Percentiles rank a stretch among this genome's conserved stretches.
Conservation (phyloP, 768 basidiomycete genomes). For the Chalciporus sphaerocephalus region DNA sequence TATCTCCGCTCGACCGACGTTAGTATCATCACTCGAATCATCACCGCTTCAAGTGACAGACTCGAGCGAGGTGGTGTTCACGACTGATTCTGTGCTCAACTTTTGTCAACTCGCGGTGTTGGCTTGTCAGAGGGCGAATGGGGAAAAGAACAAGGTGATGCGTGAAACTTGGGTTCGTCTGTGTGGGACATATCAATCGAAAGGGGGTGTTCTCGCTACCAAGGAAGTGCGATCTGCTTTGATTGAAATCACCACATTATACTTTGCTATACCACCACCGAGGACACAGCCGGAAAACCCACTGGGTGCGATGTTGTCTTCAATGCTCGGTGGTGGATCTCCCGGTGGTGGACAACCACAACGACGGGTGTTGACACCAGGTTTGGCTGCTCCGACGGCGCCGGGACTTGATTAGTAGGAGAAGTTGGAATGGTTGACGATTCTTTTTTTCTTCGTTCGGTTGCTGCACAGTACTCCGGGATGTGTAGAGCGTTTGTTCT, state of each 20-base stretch:
- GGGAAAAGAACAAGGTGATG: constrained; percentile 70
- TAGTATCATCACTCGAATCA: constrained; percentile 38
- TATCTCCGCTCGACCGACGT: constrained; percentile 42
- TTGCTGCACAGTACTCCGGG: constrained; percentile 4
- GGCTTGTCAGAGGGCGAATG: constrained; percentile 83
- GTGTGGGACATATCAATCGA: constrained; percentile 78
- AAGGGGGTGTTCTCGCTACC: constrained; percentile 55
- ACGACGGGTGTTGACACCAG: constrained; percentile 28
- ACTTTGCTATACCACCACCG: constrained; percentile 85
- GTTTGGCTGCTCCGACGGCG: constrained; percentile 20
- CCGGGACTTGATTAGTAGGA: constrained; percentile 27
- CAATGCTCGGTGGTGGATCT: constrained; percentile 74
- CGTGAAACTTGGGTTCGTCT: constrained; percentile 83
- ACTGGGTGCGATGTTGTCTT: constrained; percentile 83
- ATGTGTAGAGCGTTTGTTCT: constrained; percentile 2
- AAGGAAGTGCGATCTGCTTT: constrained; percentile 65
- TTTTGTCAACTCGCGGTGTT: constrained; percentile 86
- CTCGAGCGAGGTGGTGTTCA: constrained; percentile 65
- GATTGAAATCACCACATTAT: constrained; percentile 64
- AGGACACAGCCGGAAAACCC: constrained; percentile 70
- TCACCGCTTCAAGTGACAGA: constrained; percentile 43
- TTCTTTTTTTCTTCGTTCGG: constrained; percentile 12
- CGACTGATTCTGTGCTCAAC: constrained; percentile 73
- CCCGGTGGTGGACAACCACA: constrained; percentile 28
- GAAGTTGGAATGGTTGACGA: not conserved